Conservation (phyloP, 495 filamentous ascomycete genomes). For the Oidiodendron maius region DNA sequence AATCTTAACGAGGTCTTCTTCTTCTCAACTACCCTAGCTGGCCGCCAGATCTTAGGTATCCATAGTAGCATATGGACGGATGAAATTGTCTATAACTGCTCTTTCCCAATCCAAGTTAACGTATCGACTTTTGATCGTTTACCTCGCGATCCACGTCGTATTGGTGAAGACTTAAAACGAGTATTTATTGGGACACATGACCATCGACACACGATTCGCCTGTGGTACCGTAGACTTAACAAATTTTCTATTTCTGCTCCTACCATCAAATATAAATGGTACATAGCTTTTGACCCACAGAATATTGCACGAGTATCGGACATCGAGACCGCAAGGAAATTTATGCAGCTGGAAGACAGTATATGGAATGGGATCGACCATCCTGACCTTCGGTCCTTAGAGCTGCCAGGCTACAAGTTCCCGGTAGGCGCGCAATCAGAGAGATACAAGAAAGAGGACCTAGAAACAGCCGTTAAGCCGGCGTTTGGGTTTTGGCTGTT, state of each 20-base stretch:
- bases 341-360: slow-evolving; percentile 1
- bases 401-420: not conserved
- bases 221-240: slow-evolving; percentile 3
- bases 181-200: slow-evolving; percentile 1
- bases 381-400: not conserved
- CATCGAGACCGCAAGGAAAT: not conserved
- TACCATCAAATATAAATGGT: slow-evolving; percentile 6
- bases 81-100: slow-evolving; percentile 8
- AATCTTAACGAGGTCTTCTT: slow-evolving; percentile 15
- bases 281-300: slow-evolving; percentile 2
- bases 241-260: slow-evolving; percentile 3
- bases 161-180: slow-evolving; percentile 7
- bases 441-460: slow-evolving; percentile 1
- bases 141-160: slow-evolving; percentile 12
- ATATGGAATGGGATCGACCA: not conserved
- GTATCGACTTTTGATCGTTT: slow-evolving; percentile 10
- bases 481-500: slow-evolving; percentile 21
- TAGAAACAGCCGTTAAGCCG: not conserved
- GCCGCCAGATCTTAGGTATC: slow-evolving; percentile 5
- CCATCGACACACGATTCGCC: not conserved
- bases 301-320: slow-evolving; percentile 1
- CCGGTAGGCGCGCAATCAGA: not conserved
- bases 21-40: not conserved
- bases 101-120: slow-evolving; percentile 3
- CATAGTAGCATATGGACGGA: not conserved